Evolutionary conservation across 2,329 filamentous ascomycete species (phyloP), one percentile per base, ranked within the genome.

Genomic region (Colletotrichum theobromicola): DNA sequence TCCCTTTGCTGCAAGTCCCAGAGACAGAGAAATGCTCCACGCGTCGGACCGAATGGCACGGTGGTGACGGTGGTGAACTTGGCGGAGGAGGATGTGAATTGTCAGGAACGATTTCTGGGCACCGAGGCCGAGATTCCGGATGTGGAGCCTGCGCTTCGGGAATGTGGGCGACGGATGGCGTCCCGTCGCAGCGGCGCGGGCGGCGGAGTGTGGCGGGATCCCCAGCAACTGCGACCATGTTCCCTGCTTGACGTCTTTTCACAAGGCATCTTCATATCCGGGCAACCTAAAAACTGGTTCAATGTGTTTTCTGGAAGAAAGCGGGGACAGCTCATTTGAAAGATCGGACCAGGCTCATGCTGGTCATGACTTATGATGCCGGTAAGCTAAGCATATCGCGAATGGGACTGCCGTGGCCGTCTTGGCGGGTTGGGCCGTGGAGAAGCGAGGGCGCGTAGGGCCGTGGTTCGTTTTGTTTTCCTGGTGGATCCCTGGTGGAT

Each of bases 261-360:
- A n/a, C 53, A 28, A 28, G 10, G 10, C 53, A 57, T 57, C 24
- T 57, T 30, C 53, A 26, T 57, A 26, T 26, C 26, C 26, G 13
- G 7, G 24, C 18, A 55, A 68, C 37, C 37, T 63, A 62, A 32
- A 62, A 42, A 50, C 42, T 63, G 70, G 53, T 72, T 68, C 55
- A 32, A 68, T 60, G 30, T 18, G 42, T n/a, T 73, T 73, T 73
- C 66, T 73, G 32, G 66, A 64, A 73, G 32, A 12, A 46, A 58
- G 58, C 46, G 26, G 65, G 34, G 42, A 34, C 16, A 12, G 35
- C 57, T 62, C 32, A 72, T 63, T 58, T 46, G n/a, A 42, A 21
- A 50, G 24, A 46, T 26, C 24, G 4, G 21, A 64, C 65, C 26
- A 57, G 70, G 28, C 13, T 69, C 37, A 69, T 69, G 70, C 70